These are phyloP conservation scores for Kodamaea hsintzibuensis DNA, from an alignment of 805 yeast genomes.

Conservation along the genomic window DNA sequence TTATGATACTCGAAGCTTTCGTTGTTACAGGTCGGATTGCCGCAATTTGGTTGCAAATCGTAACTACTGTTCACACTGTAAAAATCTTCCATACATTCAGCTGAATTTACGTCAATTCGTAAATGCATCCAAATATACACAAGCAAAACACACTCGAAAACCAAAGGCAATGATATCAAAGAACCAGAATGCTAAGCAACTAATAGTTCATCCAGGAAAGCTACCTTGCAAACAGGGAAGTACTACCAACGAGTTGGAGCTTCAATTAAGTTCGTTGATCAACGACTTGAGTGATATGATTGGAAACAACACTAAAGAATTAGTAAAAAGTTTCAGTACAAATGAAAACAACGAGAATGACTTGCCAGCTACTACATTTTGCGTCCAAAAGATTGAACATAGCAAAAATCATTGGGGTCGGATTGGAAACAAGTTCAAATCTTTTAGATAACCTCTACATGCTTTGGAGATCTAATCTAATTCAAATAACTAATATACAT, in stretches of 20 bases:
- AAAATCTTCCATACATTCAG: slow-evolving; percentile 11
- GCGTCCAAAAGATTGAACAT: not conserved
- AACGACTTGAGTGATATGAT: not conserved
- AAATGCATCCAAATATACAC: not conserved
- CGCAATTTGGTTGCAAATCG: not conserved
- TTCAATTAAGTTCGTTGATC: not conserved
- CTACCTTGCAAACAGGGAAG: not conserved
- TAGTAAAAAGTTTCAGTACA: too few species aligned
- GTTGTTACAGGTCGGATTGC: slow-evolving; percentile 18
- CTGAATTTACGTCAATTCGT: slow-evolving; percentile 9
- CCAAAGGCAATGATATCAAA: not conserved
- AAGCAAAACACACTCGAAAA: not conserved
- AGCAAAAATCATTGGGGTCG: not conserved
- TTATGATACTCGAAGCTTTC: slow-evolving; percentile 22
- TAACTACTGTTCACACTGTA: slow-evolving; percentile 8
- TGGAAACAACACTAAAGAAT: not conserved
- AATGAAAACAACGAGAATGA: not conserved
- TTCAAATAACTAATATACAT: not conserved
- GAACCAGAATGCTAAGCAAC: not conserved
- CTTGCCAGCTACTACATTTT: not conserved
- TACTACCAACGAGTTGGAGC: not conserved
- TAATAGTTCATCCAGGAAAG: not conserved
- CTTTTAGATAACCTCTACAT: not conserved
- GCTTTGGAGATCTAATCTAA: not conserved
- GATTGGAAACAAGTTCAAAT: slow-evolving; percentile 2